These are phyloP conservation scores for Ilyonectria robusta DNA, from an alignment of 2,329 filamentous ascomycete species.

Conservation along the genomic window DNA sequence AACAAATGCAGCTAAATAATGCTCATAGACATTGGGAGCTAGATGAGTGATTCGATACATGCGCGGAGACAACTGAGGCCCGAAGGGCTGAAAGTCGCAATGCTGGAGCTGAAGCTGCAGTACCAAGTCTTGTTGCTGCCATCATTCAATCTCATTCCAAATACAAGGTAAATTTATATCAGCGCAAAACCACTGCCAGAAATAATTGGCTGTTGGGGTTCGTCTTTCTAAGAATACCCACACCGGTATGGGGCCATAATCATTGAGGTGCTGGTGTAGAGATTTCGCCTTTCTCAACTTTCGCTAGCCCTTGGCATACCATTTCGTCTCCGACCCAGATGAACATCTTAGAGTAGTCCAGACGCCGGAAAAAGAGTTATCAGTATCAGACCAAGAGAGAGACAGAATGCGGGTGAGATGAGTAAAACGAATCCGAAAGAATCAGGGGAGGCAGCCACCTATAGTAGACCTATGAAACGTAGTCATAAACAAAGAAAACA, in stretches of 20 bases:
- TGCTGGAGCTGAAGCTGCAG: constrained; percentile 2
- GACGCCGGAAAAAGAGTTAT: too few species aligned
- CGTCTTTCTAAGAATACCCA: constrained; percentile 11
- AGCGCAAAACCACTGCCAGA: neutral
- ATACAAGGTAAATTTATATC: too few species aligned
- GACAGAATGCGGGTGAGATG: too few species aligned
- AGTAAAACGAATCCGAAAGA: too few species aligned
- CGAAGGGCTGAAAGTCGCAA: neutral
- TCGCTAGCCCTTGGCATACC: too few species aligned
- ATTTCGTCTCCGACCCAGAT: too few species aligned
- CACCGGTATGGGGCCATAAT: neutral
- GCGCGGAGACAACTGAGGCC: neutral
- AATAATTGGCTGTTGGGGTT: constrained; percentile 6
- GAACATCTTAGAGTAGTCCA: too few species aligned
- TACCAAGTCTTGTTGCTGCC: too few species aligned
- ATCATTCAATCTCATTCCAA: too few species aligned
- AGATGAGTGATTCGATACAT: neutral
- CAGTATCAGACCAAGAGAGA: too few species aligned
- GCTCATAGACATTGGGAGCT: neutral
- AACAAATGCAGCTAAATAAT: constrained; percentile 2
- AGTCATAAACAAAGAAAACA: constrained; percentile 72
- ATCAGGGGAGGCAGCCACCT: too few species aligned
- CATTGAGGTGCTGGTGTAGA: neutral
- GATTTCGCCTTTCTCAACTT: too few species aligned
- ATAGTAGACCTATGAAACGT: constrained; percentile 40